These are phyloP conservation scores for Aristolochia contorta DNA, from an alignment of 164 flowering plant species.

Conservation along the genomic window DNA sequence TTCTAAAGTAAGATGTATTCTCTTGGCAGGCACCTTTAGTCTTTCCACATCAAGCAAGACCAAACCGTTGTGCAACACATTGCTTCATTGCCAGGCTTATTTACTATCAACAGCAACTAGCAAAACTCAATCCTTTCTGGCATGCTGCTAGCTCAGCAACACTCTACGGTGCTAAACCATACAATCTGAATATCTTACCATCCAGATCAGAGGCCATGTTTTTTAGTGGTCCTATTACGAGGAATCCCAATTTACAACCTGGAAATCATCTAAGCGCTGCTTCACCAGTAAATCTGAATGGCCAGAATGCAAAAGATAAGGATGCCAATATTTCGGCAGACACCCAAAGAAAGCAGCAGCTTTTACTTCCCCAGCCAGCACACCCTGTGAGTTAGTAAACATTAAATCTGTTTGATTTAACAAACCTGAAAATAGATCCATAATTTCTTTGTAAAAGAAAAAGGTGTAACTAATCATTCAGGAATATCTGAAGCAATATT, in stretches of 20 bases:
- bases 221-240: slow-evolving; percentile 8
- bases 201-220: slow-evolving; percentile 14
- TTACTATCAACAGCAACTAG: slow-evolving; percentile 25
- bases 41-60: slow-evolving; percentile 25
- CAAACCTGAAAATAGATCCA: no score
- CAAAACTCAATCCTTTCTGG: slow-evolving; percentile 20
- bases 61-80: slow-evolving; percentile 41
- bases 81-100: slow-evolving; percentile 38
- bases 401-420: not conserved
- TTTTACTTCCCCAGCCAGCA: slow-evolving; percentile 16
- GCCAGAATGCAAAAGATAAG: slow-evolving; percentile 15
- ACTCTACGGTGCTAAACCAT: slow-evolving; percentile 13
- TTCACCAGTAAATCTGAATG: slow-evolving; percentile 3
- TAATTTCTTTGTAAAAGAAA: no score
- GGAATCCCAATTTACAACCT: slow-evolving; percentile 11
- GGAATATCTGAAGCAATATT: no score
- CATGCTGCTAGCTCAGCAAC: slow-evolving; percentile 21
- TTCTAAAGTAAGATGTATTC: not conserved
- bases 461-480: no score
- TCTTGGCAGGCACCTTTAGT: slow-evolving; percentile 23
- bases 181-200: slow-evolving; percentile 12
- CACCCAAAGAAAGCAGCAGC: slow-evolving; percentile 22
- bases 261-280: slow-evolving; percentile 4
- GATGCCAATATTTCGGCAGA: slow-evolving; percentile 7
- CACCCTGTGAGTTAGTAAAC: slow-evolving; percentile 10